Evolutionary conservation across 257 asterid genomes (phyloP), one percentile per base, ranked within the genome.

Genomic region (Ballota nigra): DNA sequence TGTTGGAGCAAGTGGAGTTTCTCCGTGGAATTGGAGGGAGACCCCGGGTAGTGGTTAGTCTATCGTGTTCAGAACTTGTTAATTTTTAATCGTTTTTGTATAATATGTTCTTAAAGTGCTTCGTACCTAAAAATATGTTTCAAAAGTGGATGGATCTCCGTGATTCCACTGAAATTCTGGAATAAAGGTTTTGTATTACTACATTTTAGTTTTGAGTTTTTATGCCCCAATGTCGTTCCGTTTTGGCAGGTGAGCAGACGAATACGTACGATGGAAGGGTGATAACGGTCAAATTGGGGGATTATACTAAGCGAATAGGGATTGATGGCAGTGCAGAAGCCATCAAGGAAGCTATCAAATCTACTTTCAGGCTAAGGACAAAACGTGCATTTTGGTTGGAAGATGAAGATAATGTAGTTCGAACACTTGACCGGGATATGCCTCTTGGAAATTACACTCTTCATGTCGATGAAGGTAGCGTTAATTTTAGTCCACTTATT

Each of bases 21-120:
- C 98, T 75, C 97, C 98, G 2, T 93, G 98, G 98, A 91, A 83
- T 65, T 93, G 98, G 98, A 86, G 96, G 80, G 97, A 80, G 74
- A 86, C 95, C 45, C 91, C 96, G 29, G 89, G 91, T 79, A 88
- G 76, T 74, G 97, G 97, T 90, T 56, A 68, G 88, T 84, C 60
- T 8, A 6, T 70, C 22, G 31, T 72, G 43, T 66, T 70, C 15
- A 26, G 2, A 72, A 57, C 62, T 49, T 58, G 53, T 45, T 38
- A 36, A 66, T 18, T 41, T 60, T 15, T n/a, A 9, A 55, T 13
- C 51, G 11, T n/a, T 52, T 47, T 13, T 22, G 43, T 53, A 4
- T 38, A 22, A 19, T 10, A 63, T 38, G 29, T 59, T 24, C 13
- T 6, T 18, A 16, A 56, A 71, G 61, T 53, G 41, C 49, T 71